Evolutionary conservation across 192 early-diverging fungal genomes (phyloP), one percentile per base, ranked within the genome.

Genomic region (Linnemannia elongata): DNA sequence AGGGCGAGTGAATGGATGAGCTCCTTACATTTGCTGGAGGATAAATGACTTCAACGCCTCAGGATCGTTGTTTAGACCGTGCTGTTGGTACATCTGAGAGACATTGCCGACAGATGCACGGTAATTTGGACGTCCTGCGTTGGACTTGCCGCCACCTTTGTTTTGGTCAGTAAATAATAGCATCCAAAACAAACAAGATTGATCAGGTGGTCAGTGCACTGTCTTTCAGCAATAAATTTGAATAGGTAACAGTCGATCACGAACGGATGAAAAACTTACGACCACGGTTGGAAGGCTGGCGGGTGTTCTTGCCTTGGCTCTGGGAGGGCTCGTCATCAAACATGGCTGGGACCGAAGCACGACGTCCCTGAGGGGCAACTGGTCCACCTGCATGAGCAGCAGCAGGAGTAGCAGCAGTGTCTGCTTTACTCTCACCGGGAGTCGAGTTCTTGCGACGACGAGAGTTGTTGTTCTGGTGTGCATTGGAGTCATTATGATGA

Each of bases 21-120:
- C 1, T 18, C 72, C 88, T 88, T 90, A 94, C 93, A 94, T 88
- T 87, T 94, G 94, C 60, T 92, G 93, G 36, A 93, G 75, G 72
- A 94, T 86, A 76, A 92, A 94, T 9, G 78, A 73, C 79, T 93
- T 91, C 66, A 94, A 85, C 24, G 89, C 82, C 66, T 90, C 90
- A 3, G 89, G 24, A 63, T 87, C 79, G 27, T 45, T 45, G 24
- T 47, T 52, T 0, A 66, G 78, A 8, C 69, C 69, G 18, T 69
- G 74, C 6, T 76, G 63, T 57, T 81, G 78, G 38, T 77, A 86
- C 18, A 81, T 49, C 35, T 87, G 57, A 18, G 79, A 47, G n/a
- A 39, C 71, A 22, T 78, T 81, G 17, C 85, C 85, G 22, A 87
- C 71, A 24, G 85, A 87, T n/a, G 79, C 72, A 13, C 79, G 42